Evolutionary conservation across 257 asterid species (phyloP).

Genomic region (Penstemon barbatus): DNA sequence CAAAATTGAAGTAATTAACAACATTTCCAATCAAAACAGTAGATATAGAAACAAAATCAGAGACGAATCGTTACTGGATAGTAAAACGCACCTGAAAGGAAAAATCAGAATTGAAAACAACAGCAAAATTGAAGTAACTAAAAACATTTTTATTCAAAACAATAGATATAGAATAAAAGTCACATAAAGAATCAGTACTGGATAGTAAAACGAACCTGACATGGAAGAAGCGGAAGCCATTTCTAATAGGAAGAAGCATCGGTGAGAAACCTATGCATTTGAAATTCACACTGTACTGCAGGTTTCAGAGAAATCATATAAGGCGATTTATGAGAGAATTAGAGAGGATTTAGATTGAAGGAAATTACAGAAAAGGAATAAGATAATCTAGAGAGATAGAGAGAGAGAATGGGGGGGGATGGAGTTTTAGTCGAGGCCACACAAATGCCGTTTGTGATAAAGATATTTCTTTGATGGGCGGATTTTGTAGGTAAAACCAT

Average conservation of each 20-base stretch:
- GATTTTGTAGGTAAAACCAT: no score
- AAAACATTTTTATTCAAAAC: constrained; percentile 22
- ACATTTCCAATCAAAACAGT: not conserved
- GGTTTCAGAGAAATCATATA: constrained; percentile 23
- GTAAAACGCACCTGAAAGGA: no score
- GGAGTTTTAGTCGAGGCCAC: constrained; percentile 64
- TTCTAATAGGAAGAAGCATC: constrained; percentile 70
- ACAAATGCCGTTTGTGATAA: constrained; percentile 33
- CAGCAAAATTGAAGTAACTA: constrained; percentile 18
- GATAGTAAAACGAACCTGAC: constrained; percentile 51
- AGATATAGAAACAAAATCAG: no score
- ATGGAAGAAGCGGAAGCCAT: constrained; percentile 74
- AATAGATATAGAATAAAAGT: constrained; percentile 17
- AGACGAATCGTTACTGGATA: no score
- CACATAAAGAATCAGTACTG: not conserved
- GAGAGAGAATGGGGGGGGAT: constrained; percentile 27
- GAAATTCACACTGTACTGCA: constrained; percentile 35
- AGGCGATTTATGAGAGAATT: constrained; percentile 33
- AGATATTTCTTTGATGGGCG: constrained; percentile 33
- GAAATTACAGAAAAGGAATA: constrained; percentile 27
- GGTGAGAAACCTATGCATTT: constrained; percentile 41
- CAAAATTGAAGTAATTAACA: constrained; percentile 17
- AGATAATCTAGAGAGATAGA: constrained; percentile 43
- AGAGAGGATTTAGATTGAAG: constrained; percentile 43
- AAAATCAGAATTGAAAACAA: not conserved